Base-by-base conservation (phyloP, 139 green algal species). In the Helicosporidium sp. region DNA sequence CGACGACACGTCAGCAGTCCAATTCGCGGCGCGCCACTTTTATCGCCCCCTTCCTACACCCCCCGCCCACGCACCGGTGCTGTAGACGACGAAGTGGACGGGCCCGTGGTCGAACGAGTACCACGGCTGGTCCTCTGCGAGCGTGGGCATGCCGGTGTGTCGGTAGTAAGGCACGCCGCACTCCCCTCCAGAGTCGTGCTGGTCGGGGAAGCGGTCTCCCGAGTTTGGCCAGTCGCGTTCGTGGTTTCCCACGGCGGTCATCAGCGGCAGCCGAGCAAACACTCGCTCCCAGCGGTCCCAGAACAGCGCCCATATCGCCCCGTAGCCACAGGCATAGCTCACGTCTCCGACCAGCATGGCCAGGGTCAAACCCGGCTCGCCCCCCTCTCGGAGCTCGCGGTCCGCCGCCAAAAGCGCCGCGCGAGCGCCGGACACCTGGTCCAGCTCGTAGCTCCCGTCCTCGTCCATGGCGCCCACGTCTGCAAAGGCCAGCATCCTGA, bases 51-150 rank as follows among this genome's bases (percentile, higher is more conserved):
- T 37, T 37, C 13, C 10, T 37, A 37, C 31, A 10, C 31, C 10
- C 31, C 10, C 31, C 31, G 8, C 19, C 1, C 1, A 3, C 49
- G 19, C 13, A 57, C 52, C 52, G 41, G 72, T 80, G 43, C 41
- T 70, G 64, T 78, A 82, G 48, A 73, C 61, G 7, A 79, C 15
- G 48, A 93, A 86, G 53, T 84, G 78, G 7, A 89, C 64, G 8
- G 78, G 73, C 4, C 80, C 82, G 19, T 62, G 72, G 52, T 84
- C 66, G 39, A 89, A 84, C 3, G 55, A 70, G 58, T 44, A 60
- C 53, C 53, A 60, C 17, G 35, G 53, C 35, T 20, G 1, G 36
- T 60, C 53, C 53, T 53, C 33, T 1, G 26, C 26, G 0, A 35
- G 26, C 0, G 53, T 60, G 20, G 54, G 61, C 54, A 69, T 64